Percentiles rank a stretch among this genome's conserved stretches.
These are phyloP conservation scores for Mucor ambiguus DNA, from an alignment of 371 early-diverging fungal species.

Conservation along the genomic window DNA sequence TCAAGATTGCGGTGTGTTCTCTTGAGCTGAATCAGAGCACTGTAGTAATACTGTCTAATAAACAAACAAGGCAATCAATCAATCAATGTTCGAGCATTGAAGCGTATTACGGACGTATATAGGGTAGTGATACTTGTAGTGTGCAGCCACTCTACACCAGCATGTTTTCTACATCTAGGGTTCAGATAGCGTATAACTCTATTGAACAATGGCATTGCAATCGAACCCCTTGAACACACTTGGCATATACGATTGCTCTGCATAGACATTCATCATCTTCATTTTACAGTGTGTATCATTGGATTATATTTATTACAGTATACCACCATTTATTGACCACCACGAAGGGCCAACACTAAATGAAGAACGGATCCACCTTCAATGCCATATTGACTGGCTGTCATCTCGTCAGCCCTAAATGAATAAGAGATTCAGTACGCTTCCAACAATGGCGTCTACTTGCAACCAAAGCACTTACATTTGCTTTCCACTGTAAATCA, in stretches of 20 bases:
- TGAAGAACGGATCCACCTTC: conserved; percentile 93
- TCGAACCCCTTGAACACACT: background rate
- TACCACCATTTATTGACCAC: conserved; percentile 63
- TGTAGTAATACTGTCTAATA: too few species aligned
- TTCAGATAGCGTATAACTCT: background rate
- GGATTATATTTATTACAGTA: background rate
- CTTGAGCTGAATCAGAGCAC: too few species aligned
- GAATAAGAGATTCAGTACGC: background rate
- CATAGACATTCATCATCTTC: background rate
- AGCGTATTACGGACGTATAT: too few species aligned
- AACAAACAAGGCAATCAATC: too few species aligned
- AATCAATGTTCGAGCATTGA: too few species aligned
- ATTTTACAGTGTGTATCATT: background rate
- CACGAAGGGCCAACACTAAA: conserved; percentile 97
- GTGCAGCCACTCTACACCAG: too few species aligned
- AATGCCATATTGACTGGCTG: conserved; percentile 78
- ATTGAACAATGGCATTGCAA: background rate
- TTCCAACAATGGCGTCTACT: too few species aligned
- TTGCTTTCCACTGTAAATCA: conserved; percentile 96
- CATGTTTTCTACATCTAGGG: too few species aligned
- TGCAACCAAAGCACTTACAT: conserved; percentile 56
- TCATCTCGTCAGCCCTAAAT: conserved; percentile 85
- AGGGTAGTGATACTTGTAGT: too few species aligned
- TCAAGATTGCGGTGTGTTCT: too few species aligned
- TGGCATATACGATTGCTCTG: background rate